Conservation (phyloP, 1,284 basidiomycete species). For the Athelia psychrophila region DNA sequence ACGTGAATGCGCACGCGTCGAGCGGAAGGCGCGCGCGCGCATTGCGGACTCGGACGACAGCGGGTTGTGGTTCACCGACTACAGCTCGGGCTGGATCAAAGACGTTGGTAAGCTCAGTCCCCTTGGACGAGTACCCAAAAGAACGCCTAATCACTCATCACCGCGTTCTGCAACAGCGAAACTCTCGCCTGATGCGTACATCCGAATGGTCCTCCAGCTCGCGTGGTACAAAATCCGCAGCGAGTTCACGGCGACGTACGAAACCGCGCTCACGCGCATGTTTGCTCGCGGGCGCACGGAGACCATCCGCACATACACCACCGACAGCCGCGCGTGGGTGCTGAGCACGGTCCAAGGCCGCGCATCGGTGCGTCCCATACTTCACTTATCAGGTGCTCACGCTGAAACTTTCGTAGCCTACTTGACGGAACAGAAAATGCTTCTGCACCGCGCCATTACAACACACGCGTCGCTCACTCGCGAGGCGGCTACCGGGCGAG, state of each 20-base stretch:
- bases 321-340: slow-evolving; percentile 80
- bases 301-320: slow-evolving; percentile 80
- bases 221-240: slow-evolving; percentile 86
- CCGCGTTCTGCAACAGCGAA: slow-evolving; percentile 44
- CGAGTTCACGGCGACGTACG: slow-evolving; percentile 87
- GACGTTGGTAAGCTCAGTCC: slow-evolving; percentile 52
- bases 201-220: slow-evolving; percentile 93
- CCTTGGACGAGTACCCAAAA: no score
- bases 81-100: slow-evolving; percentile 92
- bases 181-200: slow-evolving; percentile 85
- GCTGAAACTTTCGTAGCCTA: neutral
- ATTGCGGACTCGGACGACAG: slow-evolving; percentile 83
- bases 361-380: slow-evolving; percentile 37
- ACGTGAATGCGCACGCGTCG: slow-evolving; percentile 60
- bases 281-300: slow-evolving; percentile 93
- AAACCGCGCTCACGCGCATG: slow-evolving; percentile 90
- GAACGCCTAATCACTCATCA: slow-evolving; percentile 2
- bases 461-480: slow-evolving; percentile 78
- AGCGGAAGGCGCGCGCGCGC: slow-evolving; percentile 55
- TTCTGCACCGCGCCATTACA: slow-evolving; percentile 69
- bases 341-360: slow-evolving; percentile 67
- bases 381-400: neutral
- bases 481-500: slow-evolving; percentile 80
- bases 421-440: slow-evolving; percentile 28
- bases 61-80: slow-evolving; percentile 84